Base-by-base conservation (phyloP, 2,329 filamentous ascomycete genomes). In the Fusarium buxicola region DNA sequence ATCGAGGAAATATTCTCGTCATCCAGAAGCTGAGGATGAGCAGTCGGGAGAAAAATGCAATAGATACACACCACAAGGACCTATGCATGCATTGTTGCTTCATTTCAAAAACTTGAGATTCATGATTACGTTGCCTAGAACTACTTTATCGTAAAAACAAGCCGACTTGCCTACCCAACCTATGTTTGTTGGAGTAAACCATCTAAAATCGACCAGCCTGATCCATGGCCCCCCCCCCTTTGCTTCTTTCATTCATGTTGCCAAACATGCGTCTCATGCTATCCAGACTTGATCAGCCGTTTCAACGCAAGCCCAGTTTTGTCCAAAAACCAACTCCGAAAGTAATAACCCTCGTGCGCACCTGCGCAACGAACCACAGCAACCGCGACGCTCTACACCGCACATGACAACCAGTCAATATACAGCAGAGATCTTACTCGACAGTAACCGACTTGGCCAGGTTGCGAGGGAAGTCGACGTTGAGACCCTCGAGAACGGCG, bases 371-470 rank as follows among this genome's bases (percentile, higher is more conserved):
- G 56, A 64, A 46, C 64, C 40, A 36, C 59, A 55, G 40, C 49
- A 64, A 38, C 52, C 40, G 39, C 47, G 39, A 60, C 55, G 51
- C 65, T 68, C 58, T 55, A 59, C 60, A 71, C 54, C 54, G 51
- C 59, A 66, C 55, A 57, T 55, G 48, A 55, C 62, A 54, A 58
- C 45, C 11, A 35, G 56, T 56, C 60, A 60, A 62, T 34, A 34
- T 27, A 58, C 57, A 59, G 58, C 31, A 36, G 35, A 15, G 51
- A 63, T 51, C 75, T 84, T 94, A 99, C 87, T 99, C 95, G 70
- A 99, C 95, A 65, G 95, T 99, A 66, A 99, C 95, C 65, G 93
- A 97, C 88, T 99, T 99, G 78, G 95, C 95, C 81, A 99, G 82
- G 84, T 99, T 99, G 74, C 95, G 91, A 56, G 95, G 95, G 88